Evolutionary conservation across 441 rosid species (phyloP), one percentile per base, ranked within the genome.

Genomic region (Metrosideros polymorpha): DNA sequence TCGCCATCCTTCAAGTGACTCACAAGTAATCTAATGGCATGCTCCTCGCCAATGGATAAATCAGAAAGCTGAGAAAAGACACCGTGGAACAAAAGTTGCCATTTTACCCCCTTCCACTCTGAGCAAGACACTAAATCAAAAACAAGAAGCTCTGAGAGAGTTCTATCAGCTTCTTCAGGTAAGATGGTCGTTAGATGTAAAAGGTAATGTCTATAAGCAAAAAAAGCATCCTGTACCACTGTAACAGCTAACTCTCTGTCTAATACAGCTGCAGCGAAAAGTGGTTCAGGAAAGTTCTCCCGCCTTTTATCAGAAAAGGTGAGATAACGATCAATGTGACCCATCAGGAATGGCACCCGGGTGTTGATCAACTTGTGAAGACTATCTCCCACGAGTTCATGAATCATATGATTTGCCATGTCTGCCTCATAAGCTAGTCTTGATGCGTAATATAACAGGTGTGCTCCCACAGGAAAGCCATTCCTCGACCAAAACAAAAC

Each of bases 341-440:
- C 92, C 7, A 49, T 85, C 88, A 93, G 82, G 42, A 91, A 83
- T 45, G 89, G 87, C 84, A 85, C 82, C 59, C 49, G 85, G 17
- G 90, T 83, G 77, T 84, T 87, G 55, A 84, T 82, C 84, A 83
- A 53, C 52, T 90, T 85, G 32, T 83, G 82, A 52, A 75, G 82
- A 49, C 32, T 57, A 29, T 47, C 53, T 82, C 82, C 88, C 85
- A 29, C 85, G 66, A 88, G 59, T 39, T 85, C 83, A 87, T 88
- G 90, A 87, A 57, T 89, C 79, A 82, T 76, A 86, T 63, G 86
- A 87, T 90, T 85, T 15, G 85, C 84, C 59, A 50, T n/a, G 86
- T 85, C 24, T 42, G 91, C 93, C 90, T 93, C 95, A 86, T 86
- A 86, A 86, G 92, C 92, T 89, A 93, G 88, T 89, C 90, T 86